A percentile compares a stretch with the other conserved stretches of the same genome.
Conservation (phyloP, 2,329 filamentous ascomycete genomes). For the Gliomastix tumulicola region DNA sequence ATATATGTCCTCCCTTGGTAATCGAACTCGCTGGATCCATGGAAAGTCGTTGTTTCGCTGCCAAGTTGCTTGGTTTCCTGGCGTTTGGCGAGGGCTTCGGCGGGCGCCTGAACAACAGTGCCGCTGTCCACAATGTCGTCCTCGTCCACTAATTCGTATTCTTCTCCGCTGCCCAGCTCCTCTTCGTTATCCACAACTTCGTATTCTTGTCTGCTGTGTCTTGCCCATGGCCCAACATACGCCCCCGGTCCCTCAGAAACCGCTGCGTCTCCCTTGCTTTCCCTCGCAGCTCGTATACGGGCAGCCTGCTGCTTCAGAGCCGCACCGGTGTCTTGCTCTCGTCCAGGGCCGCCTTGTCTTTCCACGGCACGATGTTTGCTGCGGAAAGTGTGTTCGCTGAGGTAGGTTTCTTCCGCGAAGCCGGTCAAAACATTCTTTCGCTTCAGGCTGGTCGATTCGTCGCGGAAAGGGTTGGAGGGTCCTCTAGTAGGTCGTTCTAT, state of each 20-base stretch:
- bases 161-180: conserved; percentile 70
- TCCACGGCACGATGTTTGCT: conserved; percentile 80
- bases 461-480: conserved; percentile 69
- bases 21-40: conserved; percentile 76
- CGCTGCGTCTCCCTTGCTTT: conserved; percentile 76
- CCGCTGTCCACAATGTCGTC: conserved; percentile 61
- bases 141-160: conserved; percentile 71
- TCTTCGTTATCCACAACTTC: conserved; percentile 69
- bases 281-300: conserved; percentile 63
- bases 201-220: conserved; percentile 66
- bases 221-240: conserved; percentile 94
- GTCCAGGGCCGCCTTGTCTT: conserved; percentile 50
- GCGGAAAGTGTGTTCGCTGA: conserved; percentile 88
- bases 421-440: conserved; percentile 82
- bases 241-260: conserved; percentile 81
- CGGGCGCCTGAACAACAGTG: conserved; percentile 50
- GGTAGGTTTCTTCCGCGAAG: conserved; percentile 76
- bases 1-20: conserved; percentile 96
- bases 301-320: conserved; percentile 66
- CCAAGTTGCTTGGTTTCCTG: conserved; percentile 54
- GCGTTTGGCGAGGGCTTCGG: conserved; percentile 44
- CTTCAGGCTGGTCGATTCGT: conserved; percentile 54
- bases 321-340: conserved; percentile 45
- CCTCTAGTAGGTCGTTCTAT: conserved; percentile 59
- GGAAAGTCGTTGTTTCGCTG: conserved; percentile 79